Percentiles rank a stretch among this genome's conserved stretches.
Evolutionary conservation across 2,329 filamentous ascomycete species (phyloP).

Genomic region (Ceratocystis variospora): DNA sequence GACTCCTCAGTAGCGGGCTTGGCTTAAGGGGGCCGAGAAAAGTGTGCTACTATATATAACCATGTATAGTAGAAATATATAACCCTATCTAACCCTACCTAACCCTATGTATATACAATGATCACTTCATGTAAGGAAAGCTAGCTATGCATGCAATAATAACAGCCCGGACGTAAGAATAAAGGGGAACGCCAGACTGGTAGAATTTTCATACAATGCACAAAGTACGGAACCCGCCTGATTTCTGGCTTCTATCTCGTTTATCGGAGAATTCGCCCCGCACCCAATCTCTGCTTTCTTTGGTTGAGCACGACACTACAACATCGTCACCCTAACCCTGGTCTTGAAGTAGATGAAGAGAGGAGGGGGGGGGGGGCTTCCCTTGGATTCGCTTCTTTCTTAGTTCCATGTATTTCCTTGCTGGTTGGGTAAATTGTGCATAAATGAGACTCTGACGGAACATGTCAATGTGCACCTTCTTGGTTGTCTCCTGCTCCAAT

Average conservation of each 20-base stretch:
- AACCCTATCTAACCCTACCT: too few relatives aligned
- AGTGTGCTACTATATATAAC: too few relatives aligned
- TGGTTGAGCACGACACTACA: too few relatives aligned
- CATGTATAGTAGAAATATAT: too few relatives aligned
- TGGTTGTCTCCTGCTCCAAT: neutral
- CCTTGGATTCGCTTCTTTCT: neutral
- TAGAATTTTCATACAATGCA: too few relatives aligned
- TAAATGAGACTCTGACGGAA: neutral
- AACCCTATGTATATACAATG: too few relatives aligned
- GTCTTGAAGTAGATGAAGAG: too few relatives aligned
- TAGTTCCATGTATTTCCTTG: neutral
- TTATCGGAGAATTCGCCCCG: neutral
- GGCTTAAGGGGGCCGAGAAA: neutral
- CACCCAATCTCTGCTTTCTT: neutral
- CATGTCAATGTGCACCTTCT: neutral
- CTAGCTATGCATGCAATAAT: too few relatives aligned
- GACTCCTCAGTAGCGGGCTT: neutral
- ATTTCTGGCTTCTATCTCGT: neutral
- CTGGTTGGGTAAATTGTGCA: neutral
- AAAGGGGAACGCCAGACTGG: too few relatives aligned
- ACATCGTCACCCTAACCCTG: neutral
- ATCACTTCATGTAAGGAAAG: too few relatives aligned
- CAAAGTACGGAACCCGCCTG: too few relatives aligned
- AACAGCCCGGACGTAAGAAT: too few relatives aligned
- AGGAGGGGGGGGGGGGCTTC: neutral